A percentile compares a stretch with the other conserved stretches of the same genome.
These are phyloP conservation scores for Suillus hirtellus DNA, from an alignment of 768 basidiomycete genomes.

Conservation along the genomic window DNA sequence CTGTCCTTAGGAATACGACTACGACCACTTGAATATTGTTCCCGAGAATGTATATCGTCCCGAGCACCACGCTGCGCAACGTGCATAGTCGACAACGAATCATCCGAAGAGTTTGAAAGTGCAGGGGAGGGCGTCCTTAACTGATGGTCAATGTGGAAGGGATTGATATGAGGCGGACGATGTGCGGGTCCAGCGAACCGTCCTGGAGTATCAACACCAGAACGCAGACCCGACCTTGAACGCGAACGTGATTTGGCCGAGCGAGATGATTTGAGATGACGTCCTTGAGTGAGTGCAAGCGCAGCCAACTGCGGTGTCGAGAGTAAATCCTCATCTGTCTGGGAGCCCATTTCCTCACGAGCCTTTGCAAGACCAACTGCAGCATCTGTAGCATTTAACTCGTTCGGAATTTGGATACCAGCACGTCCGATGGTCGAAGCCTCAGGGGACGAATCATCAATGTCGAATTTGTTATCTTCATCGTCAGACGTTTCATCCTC, in stretches of 20 bases:
- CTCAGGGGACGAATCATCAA: conserved; percentile 82
- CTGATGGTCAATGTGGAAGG: conserved; percentile 16
- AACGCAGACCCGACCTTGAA: conserved; percentile 41
- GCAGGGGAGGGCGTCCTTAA: conserved; percentile 31
- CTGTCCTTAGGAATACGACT: conserved; percentile 63
- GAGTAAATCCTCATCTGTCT: conserved; percentile 30
- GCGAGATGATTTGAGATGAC: conserved; percentile 29
- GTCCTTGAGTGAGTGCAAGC: conserved; percentile 32
- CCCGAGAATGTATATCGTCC: conserved; percentile 49
- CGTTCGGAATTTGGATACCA: conserved; percentile 13
- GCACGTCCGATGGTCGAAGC: conserved; percentile 26
- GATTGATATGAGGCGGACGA: conserved; percentile 40
- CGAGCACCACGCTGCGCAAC: conserved; percentile 47
- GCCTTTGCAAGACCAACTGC: conserved; percentile 31
- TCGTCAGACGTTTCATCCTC: conserved; percentile 53
- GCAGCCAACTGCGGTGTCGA: conserved; percentile 32
- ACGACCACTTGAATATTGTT: conserved; percentile 41
- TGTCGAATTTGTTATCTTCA: conserved; percentile 81
- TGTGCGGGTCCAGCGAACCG: conserved; percentile 55
- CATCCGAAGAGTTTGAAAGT: conserved; percentile 41
- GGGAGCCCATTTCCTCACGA: conserved; percentile 23
- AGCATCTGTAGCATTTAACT: conserved; percentile 18
- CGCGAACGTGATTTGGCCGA: conserved; percentile 34
- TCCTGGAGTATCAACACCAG: conserved; percentile 66
- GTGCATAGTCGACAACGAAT: conserved; percentile 35